These are phyloP conservation scores for Podospora australis DNA, from an alignment of 495 filamentous ascomycete species.

Conservation along the genomic window DNA sequence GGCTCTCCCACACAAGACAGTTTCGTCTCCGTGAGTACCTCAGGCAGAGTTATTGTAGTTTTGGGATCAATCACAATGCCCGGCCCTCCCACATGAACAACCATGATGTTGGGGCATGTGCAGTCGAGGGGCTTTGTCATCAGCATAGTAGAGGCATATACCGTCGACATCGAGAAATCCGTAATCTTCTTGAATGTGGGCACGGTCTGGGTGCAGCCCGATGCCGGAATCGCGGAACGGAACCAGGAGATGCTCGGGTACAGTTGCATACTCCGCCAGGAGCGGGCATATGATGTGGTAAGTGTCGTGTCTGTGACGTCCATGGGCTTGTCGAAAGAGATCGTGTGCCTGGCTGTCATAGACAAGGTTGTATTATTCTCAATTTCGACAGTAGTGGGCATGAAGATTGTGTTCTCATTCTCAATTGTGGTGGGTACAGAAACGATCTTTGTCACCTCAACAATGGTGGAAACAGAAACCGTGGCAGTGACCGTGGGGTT, in stretches of 20 bases:
- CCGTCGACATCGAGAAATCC: constrained; percentile 1
- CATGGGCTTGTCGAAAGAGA: too few species aligned
- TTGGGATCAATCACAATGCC: constrained; percentile 1
- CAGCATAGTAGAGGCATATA: constrained; percentile 5
- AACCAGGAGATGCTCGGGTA: not conserved
- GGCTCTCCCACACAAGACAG: not conserved
- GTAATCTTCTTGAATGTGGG: constrained; percentile 2
- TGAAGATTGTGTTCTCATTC: too few species aligned
- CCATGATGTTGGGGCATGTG: constrained; percentile 6
- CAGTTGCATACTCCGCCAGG: too few species aligned
- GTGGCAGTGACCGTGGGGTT: too few species aligned
- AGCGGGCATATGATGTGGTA: not conserved
- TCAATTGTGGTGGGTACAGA: too few species aligned
- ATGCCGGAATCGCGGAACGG: not conserved
- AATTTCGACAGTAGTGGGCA: too few species aligned
- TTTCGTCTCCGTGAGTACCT: constrained; percentile 3
- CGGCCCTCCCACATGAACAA: constrained; percentile 2
- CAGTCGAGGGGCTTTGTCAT: constrained; percentile 3
- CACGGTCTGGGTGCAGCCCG: constrained; percentile 12
- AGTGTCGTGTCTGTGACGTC: not conserved
- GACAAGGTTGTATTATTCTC: too few species aligned
- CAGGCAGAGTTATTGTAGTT: not conserved
- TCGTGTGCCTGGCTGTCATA: too few species aligned
- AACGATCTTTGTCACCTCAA: too few species aligned
- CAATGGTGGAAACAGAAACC: too few species aligned